Evolutionary conservation across 2,329 filamentous ascomycete species (phyloP), one percentile per base, ranked within the genome.

Genomic region (Aurifilum marmelostoma): DNA sequence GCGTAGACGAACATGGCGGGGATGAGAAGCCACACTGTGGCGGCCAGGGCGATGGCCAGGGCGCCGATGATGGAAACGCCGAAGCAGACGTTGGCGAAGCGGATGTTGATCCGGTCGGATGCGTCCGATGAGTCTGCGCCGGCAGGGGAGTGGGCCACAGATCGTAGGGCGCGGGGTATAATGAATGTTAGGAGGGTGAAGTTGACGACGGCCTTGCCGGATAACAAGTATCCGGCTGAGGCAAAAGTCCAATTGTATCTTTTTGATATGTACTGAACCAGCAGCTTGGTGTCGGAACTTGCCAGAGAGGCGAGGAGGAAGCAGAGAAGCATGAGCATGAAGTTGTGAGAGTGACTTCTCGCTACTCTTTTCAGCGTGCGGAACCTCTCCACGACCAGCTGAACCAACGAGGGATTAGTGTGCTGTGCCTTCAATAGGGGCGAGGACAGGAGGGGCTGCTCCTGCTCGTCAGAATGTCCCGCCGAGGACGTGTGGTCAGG

Each of bases 191-290:
- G 76, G 1, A 85, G 72, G 0, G 79, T 72, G 56, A 85, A 83
- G 72, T 85, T 85, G 59, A 85, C 79, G 3, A 84, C 73, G 2
- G 83, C 83, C 70, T 85, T 85, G 3, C 75, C 78, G 0, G 83
- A 84, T 11, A 85, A 75, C 2, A 85, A 75, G 65, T 85, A 85
- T 7, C 83, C 83, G 0, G 83, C 82, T 0, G 78, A 78, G 1
- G 82, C 78, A 69, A 85, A 84, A 0, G 76, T 78, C 83, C 83
- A 85, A 27, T 73, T 66, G 54, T 84, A 85, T 0, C 83, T 78
- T 70, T 80, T 83, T 0, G 83, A 85, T 71, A 85, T 84, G 71
- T 85, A 85, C 68, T 84, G 83, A 1, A 83, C 78, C 8, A 85
- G 77, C 0, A 85, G 78, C 68, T 84, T 85, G 21, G 83, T 85